These are phyloP conservation scores for Colletotrichum chrysophilum DNA, from an alignment of 2,329 filamentous ascomycete genomes.

Conservation along the genomic window DNA sequence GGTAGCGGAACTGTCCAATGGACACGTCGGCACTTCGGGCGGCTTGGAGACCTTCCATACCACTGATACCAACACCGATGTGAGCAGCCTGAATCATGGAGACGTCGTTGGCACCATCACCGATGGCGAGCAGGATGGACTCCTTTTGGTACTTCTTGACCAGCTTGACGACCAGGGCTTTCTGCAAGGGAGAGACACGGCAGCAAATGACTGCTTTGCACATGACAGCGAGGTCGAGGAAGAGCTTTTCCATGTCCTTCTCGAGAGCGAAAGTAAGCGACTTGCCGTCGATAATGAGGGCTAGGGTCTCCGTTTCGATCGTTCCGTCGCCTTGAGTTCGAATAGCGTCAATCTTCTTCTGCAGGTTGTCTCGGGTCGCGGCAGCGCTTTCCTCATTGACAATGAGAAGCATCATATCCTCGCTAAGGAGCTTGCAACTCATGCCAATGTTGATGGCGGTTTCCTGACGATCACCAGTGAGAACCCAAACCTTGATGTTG, in stretches of 20 bases:
- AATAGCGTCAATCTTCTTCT: conserved; percentile 93
- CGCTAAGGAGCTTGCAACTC: conserved; percentile 97
- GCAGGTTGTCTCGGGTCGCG: conserved; percentile 84
- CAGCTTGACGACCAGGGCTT: conserved; percentile 96
- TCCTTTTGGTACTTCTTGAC: conserved; percentile 93
- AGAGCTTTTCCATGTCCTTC: conserved; percentile 90
- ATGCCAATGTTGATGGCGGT: conserved; percentile 99
- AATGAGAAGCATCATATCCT: conserved; percentile 98
- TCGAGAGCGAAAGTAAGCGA: conserved; percentile 93
- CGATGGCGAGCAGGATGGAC: conserved; percentile 91
- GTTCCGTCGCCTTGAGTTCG: conserved; percentile 78
- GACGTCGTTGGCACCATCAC: conserved; percentile 98
- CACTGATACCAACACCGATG: conserved; percentile 96
- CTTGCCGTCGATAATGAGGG: conserved; percentile 94
- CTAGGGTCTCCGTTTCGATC: conserved; percentile 84
- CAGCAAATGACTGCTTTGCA: conserved; percentile 99
- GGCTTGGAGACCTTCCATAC: conserved; percentile 94
- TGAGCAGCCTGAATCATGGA: conserved; percentile 99
- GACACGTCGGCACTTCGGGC: conserved; percentile 94
- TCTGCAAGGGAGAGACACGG: conserved; percentile 95
- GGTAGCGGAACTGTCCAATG: conserved; percentile 93
- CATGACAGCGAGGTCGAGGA: conserved; percentile 90
- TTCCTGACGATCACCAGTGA: conserved; percentile 97
- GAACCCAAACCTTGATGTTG: conserved; percentile 97
- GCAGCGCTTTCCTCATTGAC: conserved; percentile 86